Evolutionary conservation across 2,329 filamentous ascomycete species (phyloP).

Genomic region (Alternaria arbusti): DNA sequence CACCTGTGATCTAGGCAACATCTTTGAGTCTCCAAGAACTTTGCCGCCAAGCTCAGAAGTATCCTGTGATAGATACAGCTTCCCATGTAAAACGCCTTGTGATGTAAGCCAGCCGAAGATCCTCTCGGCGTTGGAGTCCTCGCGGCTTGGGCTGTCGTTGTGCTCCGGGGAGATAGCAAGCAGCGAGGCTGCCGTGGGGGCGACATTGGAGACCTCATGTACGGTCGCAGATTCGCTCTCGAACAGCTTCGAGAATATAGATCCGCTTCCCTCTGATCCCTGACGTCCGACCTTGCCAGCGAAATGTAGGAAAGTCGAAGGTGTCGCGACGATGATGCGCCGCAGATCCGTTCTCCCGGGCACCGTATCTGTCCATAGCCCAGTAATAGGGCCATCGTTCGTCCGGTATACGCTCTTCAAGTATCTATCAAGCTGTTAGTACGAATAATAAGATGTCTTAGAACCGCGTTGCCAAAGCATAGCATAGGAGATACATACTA

Average conservation of each 20-base stretch:
- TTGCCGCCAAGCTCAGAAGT: slow-evolving; percentile 72
- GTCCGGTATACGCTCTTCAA: slow-evolving; percentile 83
- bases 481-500: background rate
- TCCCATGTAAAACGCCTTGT: slow-evolving; percentile 88
- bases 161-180: slow-evolving; percentile 79
- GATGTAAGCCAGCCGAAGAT: slow-evolving; percentile 90
- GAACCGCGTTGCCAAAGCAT: background rate
- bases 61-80: slow-evolving; percentile 67
- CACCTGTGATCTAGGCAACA: slow-evolving; percentile 77
- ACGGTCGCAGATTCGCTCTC: slow-evolving; percentile 81
- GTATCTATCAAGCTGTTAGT: slow-evolving; percentile 62
- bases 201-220: slow-evolving; percentile 72
- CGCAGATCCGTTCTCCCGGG: slow-evolving; percentile 72
- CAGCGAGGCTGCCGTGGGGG: slow-evolving; percentile 66
- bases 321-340: slow-evolving; percentile 80
- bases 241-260: slow-evolving; percentile 86
- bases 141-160: slow-evolving; percentile 56
- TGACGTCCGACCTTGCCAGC: slow-evolving; percentile 76
- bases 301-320: slow-evolving; percentile 79
- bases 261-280: slow-evolving; percentile 78
- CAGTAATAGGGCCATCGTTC: slow-evolving; percentile 81
- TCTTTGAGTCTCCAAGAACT: slow-evolving; percentile 79
- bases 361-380: slow-evolving; percentile 81
- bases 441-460: background rate
- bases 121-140: slow-evolving; percentile 68